phyloP scores from a whole-genome alignment of 768 basidiomycete genomes.

The Podaxis carcinomalis region DNA sequence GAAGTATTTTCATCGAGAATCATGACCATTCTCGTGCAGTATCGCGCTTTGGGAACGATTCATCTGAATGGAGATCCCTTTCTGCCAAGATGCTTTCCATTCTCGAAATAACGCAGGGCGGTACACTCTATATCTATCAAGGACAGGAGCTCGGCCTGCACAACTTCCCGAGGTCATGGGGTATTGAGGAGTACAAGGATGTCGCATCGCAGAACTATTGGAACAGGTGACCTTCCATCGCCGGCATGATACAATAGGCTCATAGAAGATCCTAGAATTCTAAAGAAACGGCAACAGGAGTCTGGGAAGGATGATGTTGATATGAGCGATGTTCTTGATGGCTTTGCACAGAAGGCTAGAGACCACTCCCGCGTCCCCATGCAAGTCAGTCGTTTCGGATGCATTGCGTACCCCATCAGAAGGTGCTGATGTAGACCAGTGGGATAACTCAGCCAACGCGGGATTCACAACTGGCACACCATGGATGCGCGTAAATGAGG shows the following conservation, averaged over 20 bases:
- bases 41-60: slow-evolving; percentile 64
- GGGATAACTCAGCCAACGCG: slow-evolving; percentile 48
- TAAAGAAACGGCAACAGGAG: slow-evolving; percentile 31
- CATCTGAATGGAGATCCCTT: slow-evolving; percentile 46
- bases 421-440: slow-evolving; percentile 30
- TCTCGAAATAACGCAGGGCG: slow-evolving; percentile 55
- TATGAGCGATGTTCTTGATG: slow-evolving; percentile 57
- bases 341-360: slow-evolving; percentile 57
- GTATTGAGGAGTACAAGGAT: slow-evolving; percentile 71
- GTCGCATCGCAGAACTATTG: slow-evolving; percentile 59
- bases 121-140: slow-evolving; percentile 72
- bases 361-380: slow-evolving; percentile 71
- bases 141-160: slow-evolving; percentile 70
- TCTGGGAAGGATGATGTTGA: slow-evolving; percentile 41
- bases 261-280: slow-evolving; percentile 25
- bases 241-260: background rate
- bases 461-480: slow-evolving; percentile 65
- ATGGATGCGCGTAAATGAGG: slow-evolving; percentile 76
- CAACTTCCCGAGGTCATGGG: slow-evolving; percentile 61
- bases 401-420: background rate
- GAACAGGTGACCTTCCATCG: slow-evolving; percentile 36
- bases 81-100: slow-evolving; percentile 66
- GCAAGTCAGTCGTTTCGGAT: slow-evolving; percentile 38
- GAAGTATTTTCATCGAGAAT: slow-evolving; percentile 63
- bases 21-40: slow-evolving; percentile 65